Conservation (phyloP, 1,284 basidiomycete species). For the Inonotus hispidus region DNA sequence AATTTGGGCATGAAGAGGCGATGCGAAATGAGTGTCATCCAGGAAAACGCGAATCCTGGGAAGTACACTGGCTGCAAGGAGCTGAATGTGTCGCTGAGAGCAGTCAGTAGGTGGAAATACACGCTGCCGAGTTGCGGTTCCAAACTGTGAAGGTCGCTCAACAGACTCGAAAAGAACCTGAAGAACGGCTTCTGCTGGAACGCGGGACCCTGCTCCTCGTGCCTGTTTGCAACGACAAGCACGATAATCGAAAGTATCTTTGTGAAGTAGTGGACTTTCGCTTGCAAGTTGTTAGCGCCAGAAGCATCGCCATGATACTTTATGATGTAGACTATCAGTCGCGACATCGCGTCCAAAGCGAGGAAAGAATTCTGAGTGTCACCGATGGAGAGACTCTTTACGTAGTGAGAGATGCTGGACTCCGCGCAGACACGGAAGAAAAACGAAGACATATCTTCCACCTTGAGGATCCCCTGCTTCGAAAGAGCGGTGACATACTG, state of each 20-base stretch:
- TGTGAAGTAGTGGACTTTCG: slow-evolving; percentile 94
- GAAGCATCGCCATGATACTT: slow-evolving; percentile 96
- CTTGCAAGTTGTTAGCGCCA: slow-evolving; percentile 85
- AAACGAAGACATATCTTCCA: slow-evolving; percentile 94
- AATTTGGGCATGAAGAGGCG: slow-evolving; percentile 97
- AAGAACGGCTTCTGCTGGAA: slow-evolving; percentile 99
- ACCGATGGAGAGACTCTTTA: slow-evolving; percentile 74
- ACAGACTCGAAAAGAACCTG: slow-evolving; percentile 94
- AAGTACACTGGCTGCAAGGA: slow-evolving; percentile 96
- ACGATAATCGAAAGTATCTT: slow-evolving; percentile 98
- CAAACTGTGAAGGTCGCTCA: slow-evolving; percentile 86
- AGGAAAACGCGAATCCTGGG: slow-evolving; percentile 97
- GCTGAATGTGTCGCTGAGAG: slow-evolving; percentile 93
- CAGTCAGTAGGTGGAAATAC: slow-evolving; percentile 86
- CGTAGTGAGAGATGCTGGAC: slow-evolving; percentile 88
- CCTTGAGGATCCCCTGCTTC: slow-evolving; percentile 93
- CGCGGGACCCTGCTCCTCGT: slow-evolving; percentile 85
- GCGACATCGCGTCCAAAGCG: slow-evolving; percentile 92
- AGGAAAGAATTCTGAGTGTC: slow-evolving; percentile 62
- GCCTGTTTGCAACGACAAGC: slow-evolving; percentile 89
- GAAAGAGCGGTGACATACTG: slow-evolving; percentile 97
- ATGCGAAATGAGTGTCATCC: slow-evolving; percentile 96
- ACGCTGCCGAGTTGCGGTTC: slow-evolving; percentile 80
- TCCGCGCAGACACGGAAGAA: slow-evolving; percentile 99
- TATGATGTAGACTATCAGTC: slow-evolving; percentile 96